These are phyloP conservation scores for Phytophthora agathidicida DNA, from an alignment of 352 stramenopile species.

Conservation along the genomic window DNA sequence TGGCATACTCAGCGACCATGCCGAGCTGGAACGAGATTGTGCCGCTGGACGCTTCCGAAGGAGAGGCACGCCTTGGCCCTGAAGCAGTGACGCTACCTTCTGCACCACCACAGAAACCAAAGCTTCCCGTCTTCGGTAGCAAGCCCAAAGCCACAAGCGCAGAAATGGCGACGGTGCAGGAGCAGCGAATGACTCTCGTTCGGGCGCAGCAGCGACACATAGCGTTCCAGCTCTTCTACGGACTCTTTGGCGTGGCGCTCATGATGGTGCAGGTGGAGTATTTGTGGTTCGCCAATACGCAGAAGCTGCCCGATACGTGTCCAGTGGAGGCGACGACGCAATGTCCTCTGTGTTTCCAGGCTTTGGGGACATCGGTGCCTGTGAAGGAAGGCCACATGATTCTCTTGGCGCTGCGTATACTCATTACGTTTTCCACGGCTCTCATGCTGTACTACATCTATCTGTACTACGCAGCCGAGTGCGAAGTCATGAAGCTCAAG, in stretches of 20 bases:
- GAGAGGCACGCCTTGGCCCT: conserved; percentile 12
- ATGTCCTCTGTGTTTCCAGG: conserved; percentile 48
- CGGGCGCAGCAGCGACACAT: conserved; percentile 49
- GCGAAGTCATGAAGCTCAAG: conserved; percentile 81
- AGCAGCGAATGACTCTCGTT: conserved; percentile 60
- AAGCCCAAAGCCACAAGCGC: conserved; percentile 38
- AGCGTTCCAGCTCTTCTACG: conserved; percentile 76
- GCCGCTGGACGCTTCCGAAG: conserved; percentile 38
- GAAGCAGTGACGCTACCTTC: conserved; percentile 14
- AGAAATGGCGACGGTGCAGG: conserved; percentile 50
- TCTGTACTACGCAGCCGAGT: conserved; percentile 68
- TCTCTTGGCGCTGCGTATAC: conserved; percentile 62
- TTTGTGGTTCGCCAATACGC: conserved; percentile 70
- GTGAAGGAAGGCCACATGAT: conserved; percentile 65
- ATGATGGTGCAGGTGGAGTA: conserved; percentile 84
- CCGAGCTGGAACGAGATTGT: conserved; percentile 70
- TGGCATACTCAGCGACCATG: conserved; percentile 31
- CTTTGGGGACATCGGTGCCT: conserved; percentile 37
- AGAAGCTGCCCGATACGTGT: conserved; percentile 39
- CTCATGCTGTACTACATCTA: conserved; percentile 79
- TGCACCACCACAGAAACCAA: conserved; percentile 9
- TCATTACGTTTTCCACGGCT: conserved; percentile 69
- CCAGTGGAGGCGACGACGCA: conserved; percentile 32
- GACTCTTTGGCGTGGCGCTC: conserved; percentile 63
- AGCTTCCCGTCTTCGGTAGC: conserved; percentile 17